Base-by-base conservation (phyloP, 2,329 filamentous ascomycete genomes). In the Hypoxylon sp. region DNA sequence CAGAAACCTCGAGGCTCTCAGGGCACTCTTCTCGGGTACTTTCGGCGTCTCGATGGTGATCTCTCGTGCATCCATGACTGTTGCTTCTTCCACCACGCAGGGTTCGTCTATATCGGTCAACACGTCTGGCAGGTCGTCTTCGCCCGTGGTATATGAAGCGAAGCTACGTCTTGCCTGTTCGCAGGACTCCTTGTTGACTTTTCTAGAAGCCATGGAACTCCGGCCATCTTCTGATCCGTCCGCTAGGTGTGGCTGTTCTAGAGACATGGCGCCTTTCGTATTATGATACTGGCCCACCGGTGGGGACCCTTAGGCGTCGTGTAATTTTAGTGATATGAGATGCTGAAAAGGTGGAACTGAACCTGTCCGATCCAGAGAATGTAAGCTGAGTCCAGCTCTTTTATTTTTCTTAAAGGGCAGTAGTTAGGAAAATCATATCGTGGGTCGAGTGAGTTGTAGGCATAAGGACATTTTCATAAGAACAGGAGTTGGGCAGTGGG, bases 11-110 rank as follows among this genome's bases (percentile, higher is more conserved):
- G 80, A 82, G 13, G 71, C 69, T 60, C 80, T 71, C 15, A 78
- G 72, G 7, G 75, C 67, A 63, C 78, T 82, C 72, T 75, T 79
- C 54, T 71, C 69, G 1, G 80, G 80, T 4, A 83, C 68, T 27
- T 75, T 74, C 7, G 79, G 80, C 17, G 73, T 61, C 40, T 67
- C 63, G 11, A 67, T 59, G 4, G 56, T 61, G 29, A 57, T 32
- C 26, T 67, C 65, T 32, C 55, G 61, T 12, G 64, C 59, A 40
- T 67, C 59, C 30, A 68, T 49, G 20, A 67, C 29, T 17, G 60
- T 63, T 3, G 64, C 65, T 44, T 67, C 63, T 50, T 63, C 63
- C 43, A 67, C 47, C 26, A 62, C 34, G 47, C 60, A 65, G 16
- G 63, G 57, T 12, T 67, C 65, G 17, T 68, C 62, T 30, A 60